Conservation (phyloP, 129 eudicot species). For the Chrysanthemum lavandulifolium region DNA sequence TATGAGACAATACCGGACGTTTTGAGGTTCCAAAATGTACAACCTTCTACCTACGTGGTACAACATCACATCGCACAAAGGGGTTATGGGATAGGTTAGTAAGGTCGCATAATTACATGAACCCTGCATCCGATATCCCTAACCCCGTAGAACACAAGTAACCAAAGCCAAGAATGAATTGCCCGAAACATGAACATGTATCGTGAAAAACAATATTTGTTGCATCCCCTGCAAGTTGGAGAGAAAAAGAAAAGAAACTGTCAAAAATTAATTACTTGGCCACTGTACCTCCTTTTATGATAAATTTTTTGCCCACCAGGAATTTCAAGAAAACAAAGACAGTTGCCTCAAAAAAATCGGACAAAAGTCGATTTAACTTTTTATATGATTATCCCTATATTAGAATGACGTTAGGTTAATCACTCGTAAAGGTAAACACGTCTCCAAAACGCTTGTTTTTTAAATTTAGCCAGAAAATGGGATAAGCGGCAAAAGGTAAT, state of each 20-base stretch:
- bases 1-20: background rate
- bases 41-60: constrained; percentile 13
- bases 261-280: too few relatives aligned
- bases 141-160: constrained; percentile 33
- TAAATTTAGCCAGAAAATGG: background rate
- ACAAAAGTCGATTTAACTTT: too few relatives aligned
- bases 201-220: background rate
- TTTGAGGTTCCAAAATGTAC: constrained; percentile 20
- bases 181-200: constrained; percentile 41
- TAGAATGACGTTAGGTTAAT: background rate
- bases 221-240: constrained; percentile 26
- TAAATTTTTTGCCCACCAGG: too few relatives aligned
- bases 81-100: constrained; percentile 1
- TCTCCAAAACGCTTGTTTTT: background rate
- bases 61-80: constrained; percentile 18
- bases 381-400: background rate
- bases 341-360: too few relatives aligned
- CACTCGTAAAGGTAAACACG: background rate
- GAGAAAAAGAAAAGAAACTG: background rate
- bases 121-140: constrained; percentile 15
- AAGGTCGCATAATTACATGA: constrained; percentile 16
- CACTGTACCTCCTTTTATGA: too few relatives aligned
- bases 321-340: too few relatives aligned
- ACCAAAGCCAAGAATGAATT: constrained; percentile 90
- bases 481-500: background rate